Evolutionary conservation across 306 rosid species (phyloP), one percentile per base, ranked within the genome.

Genomic region (Begonia loranthoides): DNA sequence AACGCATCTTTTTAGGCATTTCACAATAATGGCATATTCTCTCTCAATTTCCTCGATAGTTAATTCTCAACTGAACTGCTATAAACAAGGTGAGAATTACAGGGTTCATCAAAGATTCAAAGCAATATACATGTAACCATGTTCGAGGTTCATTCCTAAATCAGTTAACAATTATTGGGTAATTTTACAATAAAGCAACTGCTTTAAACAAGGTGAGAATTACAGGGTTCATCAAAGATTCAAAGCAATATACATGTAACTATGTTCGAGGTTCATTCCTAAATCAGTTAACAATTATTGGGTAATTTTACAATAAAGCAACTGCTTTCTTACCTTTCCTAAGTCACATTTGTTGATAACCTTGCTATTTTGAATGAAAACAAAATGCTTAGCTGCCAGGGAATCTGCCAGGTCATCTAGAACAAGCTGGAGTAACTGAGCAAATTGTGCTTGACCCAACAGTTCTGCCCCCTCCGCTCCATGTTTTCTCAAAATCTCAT

Each of bases 371-470:
- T 69, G 94, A 60, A 73, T 51, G 56, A 39, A 22, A 65, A 69
- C 80, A 62, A 78, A 59, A 52, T 61, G 77, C 61, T 72, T 77
- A 66, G 64, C 71, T 7, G 92, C 70, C 68, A 90, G 79, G 50
- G 79, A 77, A 66, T 66, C 84, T 13, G 83, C 87, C 24, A 90
- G 66, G 51, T 86, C 95, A 70, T 90, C 94, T 56, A 90, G 76
- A 61, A 90, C 81, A 56, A 68, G 64, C 72, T 90, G 99, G 64
- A 90, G 86, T 51, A 86, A 75, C 63, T 78, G 79, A 10, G 99
- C 99, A 74, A 86, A 90, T 55, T 90, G 99, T 56, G 94, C 95
- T 72, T 86, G 99, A 45, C 99, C 95, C 75, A 90, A 61, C 62
- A 82, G 83, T 63, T 76, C 85, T 54, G 76, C 76, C 19, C 86